Evolutionary conservation across 2,329 filamentous ascomycete genomes (phyloP), one percentile per base, ranked within the genome.

Genomic region (Oidium heveae): DNA sequence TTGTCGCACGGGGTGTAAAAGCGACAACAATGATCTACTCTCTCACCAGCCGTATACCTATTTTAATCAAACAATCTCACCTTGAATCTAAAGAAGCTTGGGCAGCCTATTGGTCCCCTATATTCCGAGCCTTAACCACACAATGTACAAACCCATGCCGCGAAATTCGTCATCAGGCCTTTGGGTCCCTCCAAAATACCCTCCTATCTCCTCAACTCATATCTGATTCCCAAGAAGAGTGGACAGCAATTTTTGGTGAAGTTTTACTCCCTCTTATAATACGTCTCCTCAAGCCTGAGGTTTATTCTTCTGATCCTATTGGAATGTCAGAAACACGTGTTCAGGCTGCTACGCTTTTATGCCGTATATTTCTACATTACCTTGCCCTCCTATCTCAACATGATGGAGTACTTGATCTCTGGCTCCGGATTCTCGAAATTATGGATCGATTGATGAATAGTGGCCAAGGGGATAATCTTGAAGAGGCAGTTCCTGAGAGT

Each of bases 391-490:
- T 95, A 32, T 84, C 82, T 4, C 81, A 86, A 60, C 88, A 86
- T 77, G 83, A 88, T 22, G 86, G 86, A 20, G 86, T 96, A 79
- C 70, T 94, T 41, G 85, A 91, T 64, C 73, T 96, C 12, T 98
- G 91, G 91, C 70, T 91, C 49, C 82, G 82, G 66, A 94, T 96
- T 55, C 76, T 96, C 59, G 86, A 88, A 61, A 85, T 95, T 54
- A 87, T 98, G 77, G 91, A 98, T 66, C 80, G 91, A 24, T 74
- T 98, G 59, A 93, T 95, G 80, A 94, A 95, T 63, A 91, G 85
- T 63, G 89, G 89, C 0, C 87, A 94, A 66, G 86, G 86, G 24
- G 87, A 94, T 63, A 89, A 82, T 62, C 69, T 94, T 65, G 87
- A 94, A 68, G 91, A 98, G 71, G 89, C 91, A 13, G 87, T 96